A percentile compares a stretch with the other conserved stretches of the same genome.
Conservation (phyloP, 306 rosid genomes). For the Vigna reflexopilosa region DNA sequence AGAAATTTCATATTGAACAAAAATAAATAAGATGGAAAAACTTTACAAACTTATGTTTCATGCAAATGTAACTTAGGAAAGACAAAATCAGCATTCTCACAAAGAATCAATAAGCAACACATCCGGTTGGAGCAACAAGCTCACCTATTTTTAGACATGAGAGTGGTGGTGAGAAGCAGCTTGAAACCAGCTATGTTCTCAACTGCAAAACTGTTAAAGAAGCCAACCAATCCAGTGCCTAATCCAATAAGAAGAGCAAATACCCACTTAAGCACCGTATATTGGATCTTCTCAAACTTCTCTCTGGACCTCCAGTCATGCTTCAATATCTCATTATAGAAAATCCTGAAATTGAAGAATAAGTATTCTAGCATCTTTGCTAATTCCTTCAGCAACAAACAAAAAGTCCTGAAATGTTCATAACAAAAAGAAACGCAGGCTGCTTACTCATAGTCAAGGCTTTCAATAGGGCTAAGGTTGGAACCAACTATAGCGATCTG, state of each 20-base stretch:
- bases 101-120: no score
- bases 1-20: no score
- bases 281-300: conserved; percentile 71
- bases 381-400: background rate
- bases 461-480: conserved; percentile 83
- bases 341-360: conserved; percentile 66
- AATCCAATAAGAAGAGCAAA: conserved; percentile 86
- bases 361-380: conserved; percentile 32
- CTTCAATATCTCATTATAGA: conserved; percentile 80
- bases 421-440: background rate
- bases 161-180: conserved; percentile 59
- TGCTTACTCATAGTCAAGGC: conserved; percentile 92
- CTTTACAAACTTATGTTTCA: background rate
- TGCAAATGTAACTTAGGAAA: background rate
- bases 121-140: conserved; percentile 23
- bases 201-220: conserved; percentile 78
- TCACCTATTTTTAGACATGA: conserved; percentile 72
- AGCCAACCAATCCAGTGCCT: conserved; percentile 81
- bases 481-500: conserved; percentile 94
- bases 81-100: background rate
- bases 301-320: conserved; percentile 91
- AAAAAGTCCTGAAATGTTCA: background rate
- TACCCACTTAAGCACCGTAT: conserved; percentile 82
- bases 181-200: conserved; percentile 91
- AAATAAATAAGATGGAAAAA: no score